These are phyloP conservation scores for Oropetium thomaeum DNA, from an alignment of 176 grass and related monocot genomes.

Conservation along the genomic window DNA sequence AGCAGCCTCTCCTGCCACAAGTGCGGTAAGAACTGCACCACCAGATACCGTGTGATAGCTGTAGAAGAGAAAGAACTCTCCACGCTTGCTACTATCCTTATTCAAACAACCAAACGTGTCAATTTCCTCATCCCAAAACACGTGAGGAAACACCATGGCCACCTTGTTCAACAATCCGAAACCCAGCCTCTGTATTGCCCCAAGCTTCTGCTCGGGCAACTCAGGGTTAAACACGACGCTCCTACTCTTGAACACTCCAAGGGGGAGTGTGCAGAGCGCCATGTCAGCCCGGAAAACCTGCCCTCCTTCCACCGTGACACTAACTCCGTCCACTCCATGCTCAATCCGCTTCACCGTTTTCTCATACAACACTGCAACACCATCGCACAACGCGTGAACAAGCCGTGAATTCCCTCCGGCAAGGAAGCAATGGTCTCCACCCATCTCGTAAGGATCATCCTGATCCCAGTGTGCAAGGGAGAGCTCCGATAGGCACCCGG, in stretches of 20 bases:
- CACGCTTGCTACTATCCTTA: conserved; percentile 72
- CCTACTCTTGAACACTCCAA: conserved; percentile 75
- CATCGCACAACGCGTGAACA: conserved; percentile 64
- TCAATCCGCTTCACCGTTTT: conserved; percentile 71
- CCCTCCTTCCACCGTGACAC: conserved; percentile 50
- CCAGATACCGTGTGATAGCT: conserved; percentile 95
- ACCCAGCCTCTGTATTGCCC: conserved; percentile 67
- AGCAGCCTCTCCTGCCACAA: conserved; percentile 88
- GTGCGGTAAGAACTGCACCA: conserved; percentile 73
- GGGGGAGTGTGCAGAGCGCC: conserved; percentile 79
- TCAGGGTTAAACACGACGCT: conserved; percentile 62
- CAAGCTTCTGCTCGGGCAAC: conserved; percentile 65
- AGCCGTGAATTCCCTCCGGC: conserved; percentile 80
- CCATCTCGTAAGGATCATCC: conserved; percentile 92
- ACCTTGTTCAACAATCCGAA: conserved; percentile 94
- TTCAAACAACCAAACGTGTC: conserved; percentile 94
- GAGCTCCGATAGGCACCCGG: conserved; percentile 68
- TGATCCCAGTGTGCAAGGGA: conserved; percentile 93
- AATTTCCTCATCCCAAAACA: conserved; percentile 89
- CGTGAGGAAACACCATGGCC: conserved; percentile 85
- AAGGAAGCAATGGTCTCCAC: conserved; percentile 89
- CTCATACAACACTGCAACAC: conserved; percentile 68
- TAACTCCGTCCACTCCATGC: conserved; percentile 56
- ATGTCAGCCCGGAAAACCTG: conserved; percentile 86
- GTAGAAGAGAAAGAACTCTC: conserved; percentile 93